Evolutionary conservation across 495 filamentous ascomycete genomes (phyloP).

Genomic region (Penicillium nucicola): DNA sequence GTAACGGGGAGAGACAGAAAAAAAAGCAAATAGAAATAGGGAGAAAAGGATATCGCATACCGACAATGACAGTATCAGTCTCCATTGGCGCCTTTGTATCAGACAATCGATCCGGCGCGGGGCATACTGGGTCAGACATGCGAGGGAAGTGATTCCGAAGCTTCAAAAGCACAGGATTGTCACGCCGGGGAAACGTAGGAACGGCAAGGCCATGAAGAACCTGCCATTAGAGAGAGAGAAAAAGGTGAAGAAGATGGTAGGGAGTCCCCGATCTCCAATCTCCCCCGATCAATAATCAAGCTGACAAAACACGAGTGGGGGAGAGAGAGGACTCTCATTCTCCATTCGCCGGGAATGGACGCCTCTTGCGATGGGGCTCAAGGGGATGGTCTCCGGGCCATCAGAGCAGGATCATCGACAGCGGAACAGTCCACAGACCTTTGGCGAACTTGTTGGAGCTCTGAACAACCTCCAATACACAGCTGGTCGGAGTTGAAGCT

Average conservation of each 20-base stretch:
- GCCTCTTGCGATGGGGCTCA: neutral
- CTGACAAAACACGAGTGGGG: conserved; percentile 25
- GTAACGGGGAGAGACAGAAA: neutral
- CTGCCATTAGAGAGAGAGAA: conserved; percentile 7
- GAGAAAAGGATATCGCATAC: conserved; percentile 33
- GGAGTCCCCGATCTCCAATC: conserved; percentile 4
- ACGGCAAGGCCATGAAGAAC: conserved; percentile 21
- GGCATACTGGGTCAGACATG: conserved; percentile 34
- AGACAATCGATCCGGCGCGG: conserved; percentile 26
- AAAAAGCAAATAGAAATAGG: too few species aligned
- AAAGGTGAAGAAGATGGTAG: conserved; percentile 1
- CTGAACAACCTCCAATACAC: too few species aligned
- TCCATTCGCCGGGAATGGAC: conserved; percentile 1
- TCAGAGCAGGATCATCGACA: neutral
- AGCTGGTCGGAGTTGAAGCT: too few species aligned
- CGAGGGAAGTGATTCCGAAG: conserved; percentile 6
- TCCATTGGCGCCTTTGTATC: conserved; percentile 40
- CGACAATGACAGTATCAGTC: conserved; percentile 47
- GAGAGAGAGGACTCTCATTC: neutral
- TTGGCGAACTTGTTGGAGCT: too few species aligned
- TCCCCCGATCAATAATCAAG: conserved; percentile 23
- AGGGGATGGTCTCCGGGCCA: neutral
- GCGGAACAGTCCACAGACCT: too few species aligned
- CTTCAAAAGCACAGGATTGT: conserved; percentile 9
- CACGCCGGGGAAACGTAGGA: neutral